phyloP scores from a whole-genome alignment of 805 yeast genomes.

The Kuraishia borneana region DNA sequence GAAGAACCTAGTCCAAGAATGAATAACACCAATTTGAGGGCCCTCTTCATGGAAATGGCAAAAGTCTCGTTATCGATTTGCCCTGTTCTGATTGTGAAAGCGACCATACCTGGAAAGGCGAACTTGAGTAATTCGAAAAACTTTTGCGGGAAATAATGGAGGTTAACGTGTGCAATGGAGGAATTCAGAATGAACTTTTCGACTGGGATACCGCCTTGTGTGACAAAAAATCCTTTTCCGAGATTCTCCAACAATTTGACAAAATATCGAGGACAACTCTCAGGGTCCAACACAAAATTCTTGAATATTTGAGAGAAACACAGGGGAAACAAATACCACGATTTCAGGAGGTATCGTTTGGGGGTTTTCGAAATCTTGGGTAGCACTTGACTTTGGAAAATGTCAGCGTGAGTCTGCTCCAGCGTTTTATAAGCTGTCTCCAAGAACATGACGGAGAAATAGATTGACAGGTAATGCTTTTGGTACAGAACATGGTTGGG shows the following conservation, averaged over 20 bases:
- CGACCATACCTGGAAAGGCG: slow-evolving; percentile 6
- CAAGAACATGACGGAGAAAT: slow-evolving; percentile 6
- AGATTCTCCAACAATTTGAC: slow-evolving; percentile 5
- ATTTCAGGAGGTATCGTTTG: slow-evolving; percentile 3
- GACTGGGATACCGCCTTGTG: not conserved
- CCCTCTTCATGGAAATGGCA: not conserved
- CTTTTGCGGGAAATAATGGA: slow-evolving; percentile 5
- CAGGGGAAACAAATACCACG: slow-evolving; percentile 12
- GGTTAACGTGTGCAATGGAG: not conserved
- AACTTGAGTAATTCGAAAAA: slow-evolving; percentile 6
- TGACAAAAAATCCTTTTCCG: slow-evolving; percentile 1
- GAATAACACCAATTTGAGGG: not conserved
- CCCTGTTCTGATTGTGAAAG: no score
- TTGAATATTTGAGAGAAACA: slow-evolving; percentile 10
- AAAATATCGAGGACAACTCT: slow-evolving; percentile 10
- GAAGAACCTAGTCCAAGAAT: not conserved
- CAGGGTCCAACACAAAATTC: slow-evolving; percentile 4
- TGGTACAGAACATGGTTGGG: slow-evolving; percentile 7
- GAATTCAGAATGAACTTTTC: not conserved
- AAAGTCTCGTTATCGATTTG: no score
- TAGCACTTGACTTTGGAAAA: slow-evolving; percentile 3
- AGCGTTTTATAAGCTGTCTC: slow-evolving; percentile 10
- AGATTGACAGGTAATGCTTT: slow-evolving; percentile 9
- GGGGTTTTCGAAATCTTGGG: not conserved
- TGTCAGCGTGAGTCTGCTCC: slow-evolving; percentile 6